Conservation (phyloP, 2,329 filamentous ascomycete genomes). For the Fusarium chlamydosporum region DNA sequence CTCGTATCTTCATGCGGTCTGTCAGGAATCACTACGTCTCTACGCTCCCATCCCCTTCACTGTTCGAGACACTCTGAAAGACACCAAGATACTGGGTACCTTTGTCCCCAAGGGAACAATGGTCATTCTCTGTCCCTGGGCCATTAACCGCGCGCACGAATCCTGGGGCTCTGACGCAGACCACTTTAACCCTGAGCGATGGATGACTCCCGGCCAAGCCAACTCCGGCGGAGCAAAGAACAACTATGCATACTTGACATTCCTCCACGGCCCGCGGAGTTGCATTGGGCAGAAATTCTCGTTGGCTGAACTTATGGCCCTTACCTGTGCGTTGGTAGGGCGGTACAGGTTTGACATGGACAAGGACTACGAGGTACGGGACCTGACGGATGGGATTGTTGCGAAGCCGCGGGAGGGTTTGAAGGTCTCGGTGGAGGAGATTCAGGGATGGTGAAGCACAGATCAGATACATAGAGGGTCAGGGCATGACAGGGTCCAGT, state of each 20-base stretch:
- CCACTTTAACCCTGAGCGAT: slow-evolving; percentile 57
- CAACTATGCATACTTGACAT: slow-evolving; percentile 81
- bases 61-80: slow-evolving; percentile 52
- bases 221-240: slow-evolving; percentile 75
- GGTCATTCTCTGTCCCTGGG: slow-evolving; percentile 53
- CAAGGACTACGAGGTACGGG: slow-evolving; percentile 35
- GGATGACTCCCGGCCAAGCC: slow-evolving; percentile 47
- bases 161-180: slow-evolving; percentile 57
- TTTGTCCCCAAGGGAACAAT: slow-evolving; percentile 56
- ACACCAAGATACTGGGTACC: slow-evolving; percentile 54
- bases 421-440: slow-evolving; percentile 10
- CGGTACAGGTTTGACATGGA: slow-evolving; percentile 36
- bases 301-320: slow-evolving; percentile 41
- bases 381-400: slow-evolving; percentile 44
- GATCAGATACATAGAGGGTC: neutral
- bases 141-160: slow-evolving; percentile 51
- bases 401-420: slow-evolving; percentile 37
- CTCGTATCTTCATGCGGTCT: slow-evolving; percentile 59
- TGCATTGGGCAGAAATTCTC: slow-evolving; percentile 51
- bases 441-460: slow-evolving; percentile 33
- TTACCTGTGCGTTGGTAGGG: slow-evolving; percentile 38
- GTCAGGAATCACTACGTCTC: slow-evolving; percentile 60
- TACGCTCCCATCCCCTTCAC: slow-evolving; percentile 57
- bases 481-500: neutral
- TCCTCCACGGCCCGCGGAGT: slow-evolving; percentile 71